Conservation (phyloP, 2,329 filamentous ascomycete genomes). For the Pseudogymnoascus sp. region DNA sequence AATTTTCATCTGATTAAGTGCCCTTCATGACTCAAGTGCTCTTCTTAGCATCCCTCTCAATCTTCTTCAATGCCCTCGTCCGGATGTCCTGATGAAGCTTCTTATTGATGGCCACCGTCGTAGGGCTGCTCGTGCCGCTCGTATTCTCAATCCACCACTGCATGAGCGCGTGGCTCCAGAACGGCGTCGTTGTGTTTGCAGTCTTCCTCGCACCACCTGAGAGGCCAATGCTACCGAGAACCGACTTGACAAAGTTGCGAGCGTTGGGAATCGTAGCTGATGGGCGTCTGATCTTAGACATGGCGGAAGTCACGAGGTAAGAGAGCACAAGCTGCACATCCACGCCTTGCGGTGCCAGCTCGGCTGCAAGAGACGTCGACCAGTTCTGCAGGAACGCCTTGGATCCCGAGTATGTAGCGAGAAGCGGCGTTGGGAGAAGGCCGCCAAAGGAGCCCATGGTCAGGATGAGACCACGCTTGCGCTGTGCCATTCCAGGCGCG, state of each 20-base stretch:
- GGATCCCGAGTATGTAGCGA: conserved; percentile 94
- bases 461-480: conserved; percentile 79
- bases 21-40: neutral
- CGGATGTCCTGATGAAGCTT: conserved; percentile 61
- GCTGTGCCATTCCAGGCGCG: conserved; percentile 73
- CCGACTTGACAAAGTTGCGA: conserved; percentile 70
- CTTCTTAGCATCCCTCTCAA: conserved; percentile 58
- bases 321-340: conserved; percentile 87
- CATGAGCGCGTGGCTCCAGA: conserved; percentile 86
- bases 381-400: conserved; percentile 98
- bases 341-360: conserved; percentile 72
- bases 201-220: conserved; percentile 70
- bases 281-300: conserved; percentile 87
- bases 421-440: conserved; percentile 79
- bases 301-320: conserved; percentile 89
- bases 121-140: conserved; percentile 47
- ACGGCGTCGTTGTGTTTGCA: conserved; percentile 80
- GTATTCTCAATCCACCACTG: conserved; percentile 67
- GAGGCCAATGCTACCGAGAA: conserved; percentile 71
- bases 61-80: conserved; percentile 60
- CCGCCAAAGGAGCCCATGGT: conserved; percentile 98
- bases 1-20: neutral
- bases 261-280: conserved; percentile 73
- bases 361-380: conserved; percentile 77
- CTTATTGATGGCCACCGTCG: conserved; percentile 53